Percentiles rank a stretch among this genome's conserved stretches.
phyloP scores from a whole-genome alignment of 1,284 basidiomycete species.

The Termitomyces sp. region DNA sequence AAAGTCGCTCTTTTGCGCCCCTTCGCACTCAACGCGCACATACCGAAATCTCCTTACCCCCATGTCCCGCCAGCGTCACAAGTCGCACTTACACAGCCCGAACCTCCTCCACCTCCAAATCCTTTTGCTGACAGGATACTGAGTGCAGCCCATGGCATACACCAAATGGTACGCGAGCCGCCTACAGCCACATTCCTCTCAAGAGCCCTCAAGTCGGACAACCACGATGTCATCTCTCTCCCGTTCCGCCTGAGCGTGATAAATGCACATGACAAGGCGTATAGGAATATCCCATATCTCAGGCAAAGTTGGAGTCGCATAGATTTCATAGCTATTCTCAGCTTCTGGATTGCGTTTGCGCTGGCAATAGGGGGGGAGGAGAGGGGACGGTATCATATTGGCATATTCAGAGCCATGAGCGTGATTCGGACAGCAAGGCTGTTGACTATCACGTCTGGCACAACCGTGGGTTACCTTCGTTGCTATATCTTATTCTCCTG shows the following conservation, averaged over 20 bases:
- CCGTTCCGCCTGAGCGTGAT: conserved; percentile 66
- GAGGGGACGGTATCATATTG: conserved; percentile 65
- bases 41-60: conserved; percentile 19
- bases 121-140: conserved; percentile 18
- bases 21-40: conserved; percentile 24
- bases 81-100: conserved; percentile 16
- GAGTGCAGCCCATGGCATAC: conserved; percentile 16
- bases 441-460: conserved; percentile 87
- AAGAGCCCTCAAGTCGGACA: conserved; percentile 44
- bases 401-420: conserved; percentile 86
- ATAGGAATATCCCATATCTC: conserved; percentile 76
- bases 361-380: conserved; percentile 70
- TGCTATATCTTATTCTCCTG: background rate
- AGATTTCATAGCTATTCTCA: conserved; percentile 79
- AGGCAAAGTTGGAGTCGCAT: conserved; percentile 94
- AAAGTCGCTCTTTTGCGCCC: conserved; percentile 29
- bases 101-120: conserved; percentile 6
- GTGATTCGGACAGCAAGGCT: conserved; percentile 83
- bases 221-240: conserved; percentile 44
- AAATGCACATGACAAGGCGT: conserved; percentile 48
- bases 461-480: conserved; percentile 55
- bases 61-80: conserved; percentile 15
- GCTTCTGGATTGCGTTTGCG: conserved; percentile 79
- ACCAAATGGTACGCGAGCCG: conserved; percentile 28
- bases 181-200: conserved; percentile 43